Evolutionary conservation across 257 asterid genomes (phyloP), one percentile per base, ranked within the genome.

Genomic region (Vinca minor): DNA sequence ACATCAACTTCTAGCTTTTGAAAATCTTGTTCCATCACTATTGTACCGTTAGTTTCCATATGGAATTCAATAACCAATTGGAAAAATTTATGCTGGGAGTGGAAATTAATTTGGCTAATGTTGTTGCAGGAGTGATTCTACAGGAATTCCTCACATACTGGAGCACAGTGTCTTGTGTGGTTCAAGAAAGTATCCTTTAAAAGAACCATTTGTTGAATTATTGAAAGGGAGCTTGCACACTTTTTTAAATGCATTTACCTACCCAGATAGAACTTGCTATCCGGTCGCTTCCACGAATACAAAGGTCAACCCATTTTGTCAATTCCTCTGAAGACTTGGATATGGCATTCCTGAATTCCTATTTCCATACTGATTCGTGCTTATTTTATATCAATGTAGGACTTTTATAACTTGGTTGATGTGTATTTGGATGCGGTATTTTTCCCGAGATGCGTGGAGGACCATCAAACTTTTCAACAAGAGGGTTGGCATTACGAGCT

Each of bases 401-500:
- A 93, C 80, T 93, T 93, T 78, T 93, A 93, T 73, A 93, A 93
- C 85, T 83, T 93, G 96, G 98, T 93, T 68, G 98, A 93, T 77
- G 98, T 93, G 58, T 93, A 93, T 80, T 74, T 93, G 62, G 98
- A 93, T 80, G 98, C 98, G 17, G 98, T 93, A 44, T 89, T 93
- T 66, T 93, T 85, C 76, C 97, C 98, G 49, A 89, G 79, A 83
- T 93, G 98, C 68, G 97, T 89, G 76, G 93, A 89, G 74, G 97
- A 93, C 68, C 60, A 87, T 45, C 89, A 84, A 80, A 93, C 95
- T 28, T 93, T 93, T 80, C 97, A 93, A 75, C 98, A 93, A 75
- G 98, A 89, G 83, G 98, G 98, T 59, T 93, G 98, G 98, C 98
- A 93, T 83, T 93, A 89, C 68, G 98, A 93, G 67, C 79, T 93